Evolutionary conservation across 768 basidiomycete species (phyloP), one percentile per base, ranked within the genome.

Genomic region (Mycena pura): DNA sequence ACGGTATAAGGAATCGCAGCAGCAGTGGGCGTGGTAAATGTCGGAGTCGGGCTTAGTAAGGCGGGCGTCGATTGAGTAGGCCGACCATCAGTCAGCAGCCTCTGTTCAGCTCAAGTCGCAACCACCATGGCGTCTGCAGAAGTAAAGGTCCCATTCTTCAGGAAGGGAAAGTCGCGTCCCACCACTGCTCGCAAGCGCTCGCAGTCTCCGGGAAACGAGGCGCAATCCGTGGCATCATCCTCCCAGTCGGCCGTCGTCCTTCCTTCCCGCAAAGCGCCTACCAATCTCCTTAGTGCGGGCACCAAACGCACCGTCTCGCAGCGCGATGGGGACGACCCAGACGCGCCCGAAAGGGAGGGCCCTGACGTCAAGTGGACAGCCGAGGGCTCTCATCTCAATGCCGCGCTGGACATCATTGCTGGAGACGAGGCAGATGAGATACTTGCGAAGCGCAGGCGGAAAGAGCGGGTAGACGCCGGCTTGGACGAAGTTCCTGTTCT

Each of bases 91-190:
- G n/a, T n/a, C n/a, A n/a, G n/a, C n/a, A 50, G 13, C 32, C 28
- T 32, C 50, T 54, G 62, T 64, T n/a, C n/a, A n/a, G n/a, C n/a
- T n/a, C n/a, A n/a, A n/a, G n/a, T n/a, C 43, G 21, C 29, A 59
- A 72, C 72, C 69, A 66, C 62, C 70, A 84, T 82, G 81, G 54
- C 61, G 9, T 71, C 79, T 24, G 70, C 73, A 49, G 63, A 75
- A 50, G 69, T 83, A 14, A 85, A 81, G 45, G 93, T 96, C 0
- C 88, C 93, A 3, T 95, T 97, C 77, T 93, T 96, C 78, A 96
- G 91, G 78, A 92, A 90, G 71, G 88, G 90, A 38, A 90, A 89
- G 66, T 82, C 88, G 3, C 84, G 94, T 1, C 95, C 95, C 2
- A 82, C 87, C 4, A 91, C 91, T 0, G 74, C 83, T 3, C 85